Conservation (phyloP, 2,329 filamentous ascomycete species). For the Diaporthe sp. region DNA sequence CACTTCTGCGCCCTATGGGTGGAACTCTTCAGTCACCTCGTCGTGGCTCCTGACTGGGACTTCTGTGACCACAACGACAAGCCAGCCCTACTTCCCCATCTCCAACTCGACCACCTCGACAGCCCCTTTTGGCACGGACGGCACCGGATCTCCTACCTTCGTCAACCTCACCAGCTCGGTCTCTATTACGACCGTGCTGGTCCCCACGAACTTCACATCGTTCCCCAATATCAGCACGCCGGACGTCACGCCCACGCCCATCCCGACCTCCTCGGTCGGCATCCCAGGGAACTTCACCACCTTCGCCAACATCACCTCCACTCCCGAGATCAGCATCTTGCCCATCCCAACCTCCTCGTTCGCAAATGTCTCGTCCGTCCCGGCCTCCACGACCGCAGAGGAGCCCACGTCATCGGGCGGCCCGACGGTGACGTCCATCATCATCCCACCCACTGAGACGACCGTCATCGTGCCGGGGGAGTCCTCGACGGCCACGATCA, state of each 20-base stretch:
- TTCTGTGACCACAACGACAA: not conserved
- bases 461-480: not conserved
- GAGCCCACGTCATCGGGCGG: not conserved
- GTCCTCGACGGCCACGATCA: not conserved
- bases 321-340: not conserved
- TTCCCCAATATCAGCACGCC: constrained; percentile 9
- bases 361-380: not conserved
- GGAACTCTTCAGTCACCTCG: not conserved
- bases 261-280: not conserved
- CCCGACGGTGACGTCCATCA: not conserved
- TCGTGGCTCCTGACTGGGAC: not conserved
- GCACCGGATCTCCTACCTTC: not conserved
- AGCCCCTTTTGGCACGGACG: not conserved
- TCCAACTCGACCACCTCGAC: constrained; percentile 13
- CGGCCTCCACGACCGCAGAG: not conserved
- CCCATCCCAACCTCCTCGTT: not conserved
- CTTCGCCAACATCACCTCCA: constrained; percentile 8
- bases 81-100: not conserved
- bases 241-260: not conserved
- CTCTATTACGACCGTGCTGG: not conserved
- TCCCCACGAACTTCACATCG: constrained; percentile 2
- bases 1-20: constrained; percentile 8
- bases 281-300: constrained; percentile 4
- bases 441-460: not conserved
- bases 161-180: not conserved